Conservation (phyloP, 768 basidiomycete genomes). For the Mycena pura region DNA sequence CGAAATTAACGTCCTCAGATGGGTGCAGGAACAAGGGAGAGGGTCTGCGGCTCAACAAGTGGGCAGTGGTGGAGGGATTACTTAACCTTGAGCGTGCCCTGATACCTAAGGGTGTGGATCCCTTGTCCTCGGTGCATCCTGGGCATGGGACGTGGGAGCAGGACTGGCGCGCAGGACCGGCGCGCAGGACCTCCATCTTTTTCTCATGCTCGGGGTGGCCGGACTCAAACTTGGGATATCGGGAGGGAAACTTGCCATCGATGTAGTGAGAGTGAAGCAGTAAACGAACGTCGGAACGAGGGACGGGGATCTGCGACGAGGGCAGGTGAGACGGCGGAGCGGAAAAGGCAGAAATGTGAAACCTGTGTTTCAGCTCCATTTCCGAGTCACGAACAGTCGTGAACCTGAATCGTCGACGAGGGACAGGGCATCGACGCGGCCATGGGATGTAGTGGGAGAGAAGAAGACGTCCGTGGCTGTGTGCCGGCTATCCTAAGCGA, state of each 20-base stretch:
- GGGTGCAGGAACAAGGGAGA: too few species aligned
- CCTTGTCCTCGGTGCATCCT: constrained; percentile 10
- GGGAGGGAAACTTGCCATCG: too few species aligned
- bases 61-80: too few species aligned
- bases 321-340: neutral
- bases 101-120: neutral
- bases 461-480: too few species aligned
- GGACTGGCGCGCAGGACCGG: constrained; percentile 10
- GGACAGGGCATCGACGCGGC: too few species aligned
- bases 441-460: too few species aligned
- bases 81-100: neutral
- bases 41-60: too few species aligned
- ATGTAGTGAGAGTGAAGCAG: too few species aligned
- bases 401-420: too few species aligned
- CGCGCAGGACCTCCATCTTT: neutral
- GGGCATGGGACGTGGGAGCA: constrained; percentile 5
- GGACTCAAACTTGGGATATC: neutral
- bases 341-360: neutral
- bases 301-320: neutral
- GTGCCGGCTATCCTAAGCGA: too few species aligned
- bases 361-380: neutral
- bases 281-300: too few species aligned
- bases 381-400: neutral
- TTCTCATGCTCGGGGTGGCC: neutral
- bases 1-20: too few species aligned